These are phyloP conservation scores for Rhodotorula babjevae DNA, from an alignment of 768 basidiomycete genomes.

Conservation along the genomic window DNA sequence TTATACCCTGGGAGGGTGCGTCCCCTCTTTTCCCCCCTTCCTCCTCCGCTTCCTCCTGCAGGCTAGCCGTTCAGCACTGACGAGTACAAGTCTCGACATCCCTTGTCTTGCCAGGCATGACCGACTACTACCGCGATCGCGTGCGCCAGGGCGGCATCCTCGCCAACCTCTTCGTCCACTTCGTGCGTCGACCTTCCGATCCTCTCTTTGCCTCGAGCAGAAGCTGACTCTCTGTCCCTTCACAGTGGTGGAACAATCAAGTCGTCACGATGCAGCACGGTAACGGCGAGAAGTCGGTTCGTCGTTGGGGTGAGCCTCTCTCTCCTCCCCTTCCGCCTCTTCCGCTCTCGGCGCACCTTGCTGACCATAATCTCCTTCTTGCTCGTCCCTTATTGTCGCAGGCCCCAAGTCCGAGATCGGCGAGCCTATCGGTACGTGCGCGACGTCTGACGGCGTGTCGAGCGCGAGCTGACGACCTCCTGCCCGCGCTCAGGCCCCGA, in stretches of 20 bases:
- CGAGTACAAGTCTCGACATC: no score
- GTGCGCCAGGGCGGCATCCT: slow-evolving; percentile 41
- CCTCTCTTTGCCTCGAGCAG: not conserved
- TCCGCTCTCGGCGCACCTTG: not conserved
- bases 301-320: slow-evolving; percentile 19
- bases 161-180: slow-evolving; percentile 33
- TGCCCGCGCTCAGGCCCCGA: slow-evolving; percentile 2
- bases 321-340: not conserved
- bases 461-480: no score
- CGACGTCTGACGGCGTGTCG: no score
- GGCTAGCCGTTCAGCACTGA: no score
- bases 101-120: slow-evolving; percentile 2
- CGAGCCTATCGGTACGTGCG: not conserved
- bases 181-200: not conserved
- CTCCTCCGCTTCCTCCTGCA: no score
- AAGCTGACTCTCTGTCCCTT: not conserved
- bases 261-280: slow-evolving; percentile 40
- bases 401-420: not conserved
- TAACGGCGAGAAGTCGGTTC: slow-evolving; percentile 11
- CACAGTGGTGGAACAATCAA: slow-evolving; percentile 38
- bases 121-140: slow-evolving; percentile 41
- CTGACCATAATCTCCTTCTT: no score
- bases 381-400: not conserved
- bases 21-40: not conserved
- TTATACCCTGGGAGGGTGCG: slow-evolving; percentile 40